Conservation (phyloP, 78 protist species). For the Neovahlkampfia damariscottae region DNA sequence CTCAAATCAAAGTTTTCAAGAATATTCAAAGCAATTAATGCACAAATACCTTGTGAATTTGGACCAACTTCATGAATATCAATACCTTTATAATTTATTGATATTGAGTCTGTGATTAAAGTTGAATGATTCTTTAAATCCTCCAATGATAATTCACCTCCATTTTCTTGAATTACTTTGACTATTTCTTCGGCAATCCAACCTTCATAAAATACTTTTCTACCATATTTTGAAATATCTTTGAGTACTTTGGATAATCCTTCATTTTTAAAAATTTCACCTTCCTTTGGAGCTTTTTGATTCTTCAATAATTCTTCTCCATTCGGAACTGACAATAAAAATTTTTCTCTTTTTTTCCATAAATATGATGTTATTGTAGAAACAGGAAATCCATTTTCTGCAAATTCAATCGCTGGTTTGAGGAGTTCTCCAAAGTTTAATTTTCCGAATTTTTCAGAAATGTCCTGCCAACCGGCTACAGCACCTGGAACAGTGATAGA, state of each 20-base stretch:
- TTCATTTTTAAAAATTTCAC: slow-evolving; percentile 33
- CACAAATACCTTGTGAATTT: slow-evolving; percentile 70
- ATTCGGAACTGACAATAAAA: slow-evolving; percentile 2
- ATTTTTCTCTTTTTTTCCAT: not conserved
- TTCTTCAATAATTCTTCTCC: slow-evolving; percentile 13
- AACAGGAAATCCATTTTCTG: slow-evolving; percentile 46
- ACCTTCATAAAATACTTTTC: slow-evolving; percentile 54
- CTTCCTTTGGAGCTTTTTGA: slow-evolving; percentile 47
- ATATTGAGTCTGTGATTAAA: not conserved
- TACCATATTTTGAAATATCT: slow-evolving; percentile 38
- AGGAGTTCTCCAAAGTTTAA: slow-evolving; percentile 14
- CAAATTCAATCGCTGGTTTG: slow-evolving; percentile 47
- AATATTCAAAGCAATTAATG: slow-evolving; percentile 53
- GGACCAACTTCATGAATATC: slow-evolving; percentile 61
- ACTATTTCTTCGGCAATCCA: slow-evolving; percentile 54
- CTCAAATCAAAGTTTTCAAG: slow-evolving; percentile 1
- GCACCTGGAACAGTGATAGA: slow-evolving; percentile 52
- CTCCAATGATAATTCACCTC: slow-evolving; percentile 43
- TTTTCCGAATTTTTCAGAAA: slow-evolving; percentile 27
- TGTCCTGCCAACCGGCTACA: slow-evolving; percentile 67
- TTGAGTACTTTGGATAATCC: slow-evolving; percentile 19
- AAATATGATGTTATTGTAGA: not conserved
- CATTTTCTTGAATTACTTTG: slow-evolving; percentile 10
- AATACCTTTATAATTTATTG: not conserved
- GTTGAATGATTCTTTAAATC: slow-evolving; percentile 51